These are phyloP conservation scores for Inga leiocalycina DNA, from an alignment of 306 rosid genomes.

Conservation along the genomic window DNA sequence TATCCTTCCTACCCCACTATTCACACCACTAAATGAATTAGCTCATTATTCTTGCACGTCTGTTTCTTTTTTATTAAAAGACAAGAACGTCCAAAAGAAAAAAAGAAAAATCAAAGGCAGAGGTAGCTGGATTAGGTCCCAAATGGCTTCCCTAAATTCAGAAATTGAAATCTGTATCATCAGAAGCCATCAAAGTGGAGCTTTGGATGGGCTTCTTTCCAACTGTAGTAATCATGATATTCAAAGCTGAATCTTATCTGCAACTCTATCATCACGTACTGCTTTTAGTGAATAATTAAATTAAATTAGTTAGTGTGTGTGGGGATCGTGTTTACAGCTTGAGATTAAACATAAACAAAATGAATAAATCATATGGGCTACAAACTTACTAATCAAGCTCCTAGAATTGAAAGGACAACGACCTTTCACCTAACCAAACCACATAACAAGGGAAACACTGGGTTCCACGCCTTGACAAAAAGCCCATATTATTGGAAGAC, in stretches of 20 bases:
- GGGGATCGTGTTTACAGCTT: conserved; percentile 1
- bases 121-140: background rate
- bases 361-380: conserved; percentile 19
- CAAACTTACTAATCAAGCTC: conserved; percentile 21
- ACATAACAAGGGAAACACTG: conserved; percentile 30
- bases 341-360: background rate
- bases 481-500: conserved; percentile 39
- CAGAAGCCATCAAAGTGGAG: background rate
- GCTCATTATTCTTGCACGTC: background rate
- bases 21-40: too few species aligned
- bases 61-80: background rate
- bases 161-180: background rate
- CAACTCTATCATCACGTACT: conserved; percentile 1
- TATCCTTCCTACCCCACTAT: background rate
- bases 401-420: conserved; percentile 34
- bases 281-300: conserved; percentile 22
- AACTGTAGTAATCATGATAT: conserved; percentile 28
- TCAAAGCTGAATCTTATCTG: conserved; percentile 35
- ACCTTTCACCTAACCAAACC: conserved; percentile 52
- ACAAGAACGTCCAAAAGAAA: background rate
- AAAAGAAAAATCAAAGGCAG: background rate
- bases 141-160: background rate
- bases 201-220: conserved; percentile 17
- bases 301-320: background rate
- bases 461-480: conserved; percentile 58